Conservation (phyloP, 345 rosid genomes). For the Clausena lansium region DNA sequence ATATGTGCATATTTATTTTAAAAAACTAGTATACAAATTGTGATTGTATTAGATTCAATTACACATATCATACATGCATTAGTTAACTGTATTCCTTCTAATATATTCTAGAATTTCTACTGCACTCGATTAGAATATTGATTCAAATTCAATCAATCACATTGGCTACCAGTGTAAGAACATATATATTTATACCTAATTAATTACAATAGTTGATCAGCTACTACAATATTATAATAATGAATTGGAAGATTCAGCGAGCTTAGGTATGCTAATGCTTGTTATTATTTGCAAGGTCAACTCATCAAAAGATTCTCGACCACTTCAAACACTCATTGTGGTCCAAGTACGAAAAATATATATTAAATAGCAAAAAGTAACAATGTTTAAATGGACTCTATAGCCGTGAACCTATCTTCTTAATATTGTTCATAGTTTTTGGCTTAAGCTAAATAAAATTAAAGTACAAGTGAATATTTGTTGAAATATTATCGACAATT, state of each 20-base stretch:
- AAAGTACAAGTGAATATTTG: background rate
- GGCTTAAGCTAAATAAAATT: no score
- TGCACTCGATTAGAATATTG: background rate
- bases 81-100: no score
- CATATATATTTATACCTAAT: no score
- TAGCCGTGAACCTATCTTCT: background rate
- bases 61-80: no score
- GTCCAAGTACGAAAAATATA: no score
- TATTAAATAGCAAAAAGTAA: background rate
- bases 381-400: background rate
- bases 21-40: no score
- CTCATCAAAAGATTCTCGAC: background rate
- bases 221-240: background rate
- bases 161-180: background rate
- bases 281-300: background rate
- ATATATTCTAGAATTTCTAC: no score
- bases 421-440: no score
- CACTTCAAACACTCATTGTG: background rate
- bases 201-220: no score
- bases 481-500: background rate
- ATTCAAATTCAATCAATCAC: background rate
- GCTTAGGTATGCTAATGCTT: background rate
- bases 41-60: no score
- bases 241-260: background rate
- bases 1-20: no score